Evolutionary conservation across 306 rosid species (phyloP), one percentile per base, ranked within the genome.

Genomic region (Rosa persica): DNA sequence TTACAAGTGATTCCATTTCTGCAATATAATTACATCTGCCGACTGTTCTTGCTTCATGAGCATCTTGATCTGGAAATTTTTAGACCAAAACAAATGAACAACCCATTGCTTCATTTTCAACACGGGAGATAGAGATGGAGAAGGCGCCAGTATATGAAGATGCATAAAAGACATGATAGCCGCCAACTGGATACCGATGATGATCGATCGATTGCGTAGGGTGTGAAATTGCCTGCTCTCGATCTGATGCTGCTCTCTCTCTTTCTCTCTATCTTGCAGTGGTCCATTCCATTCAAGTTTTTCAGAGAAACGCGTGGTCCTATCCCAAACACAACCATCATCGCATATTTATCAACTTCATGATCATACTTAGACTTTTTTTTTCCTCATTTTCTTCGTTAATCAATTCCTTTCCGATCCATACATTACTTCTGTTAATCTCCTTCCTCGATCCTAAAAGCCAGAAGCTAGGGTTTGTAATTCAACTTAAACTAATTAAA

Each of bases 241-340:
- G 44, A 64, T 64, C 69, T 17, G 38, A 13, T 34, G 70, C 11
- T 64, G 42, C 43, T 65, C 16, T 54, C 60, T 54, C 3, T 5
- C 66, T 61, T 0, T 55, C 62, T 55, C 62, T 5, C 9, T 55
- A 2, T 30, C 27, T 25, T 15, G n/a, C 70, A 65, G 70, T 36
- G 70, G 70, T 65, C 70, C 70, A 65, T 65, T 36, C 23, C 22
- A 65, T 65, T 65, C 70, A 65, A 65, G 44, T 65, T 36, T 65
- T 17, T 16, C 70, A 34, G 44, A 36, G 70, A 65, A 30, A 65
- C 44, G 70, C 70, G 70, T 65, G 70, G 70, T 65, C 70, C 70
- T 34, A 36, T 13, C 43, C 43, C 68, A 34, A 64, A 64, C 70
- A 16, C 22, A 19, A 65, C 70, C 10, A 65, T 36, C 70, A 65